phyloP scores from a whole-genome alignment of 768 basidiomycete genomes.

The Mycena maculata region DNA sequence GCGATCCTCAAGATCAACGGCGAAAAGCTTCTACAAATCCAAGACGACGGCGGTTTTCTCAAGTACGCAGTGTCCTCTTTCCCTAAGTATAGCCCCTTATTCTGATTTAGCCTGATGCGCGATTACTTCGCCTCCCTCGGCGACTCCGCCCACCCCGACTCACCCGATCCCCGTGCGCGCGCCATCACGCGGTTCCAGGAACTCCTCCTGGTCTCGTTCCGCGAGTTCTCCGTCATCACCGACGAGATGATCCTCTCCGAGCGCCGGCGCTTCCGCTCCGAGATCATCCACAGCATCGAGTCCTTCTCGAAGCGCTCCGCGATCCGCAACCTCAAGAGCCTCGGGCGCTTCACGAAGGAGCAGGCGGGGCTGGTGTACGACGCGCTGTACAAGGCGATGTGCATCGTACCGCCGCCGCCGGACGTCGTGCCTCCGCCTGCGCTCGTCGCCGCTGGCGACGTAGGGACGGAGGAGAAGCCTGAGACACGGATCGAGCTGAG shows the following conservation, averaged over 20 bases:
- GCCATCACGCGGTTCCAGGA: constrained; percentile 99
- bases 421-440: constrained; percentile 59
- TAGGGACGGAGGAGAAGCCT: constrained; percentile 73
- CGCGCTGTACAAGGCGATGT: constrained; percentile 87
- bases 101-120: constrained; percentile 80
- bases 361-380: constrained; percentile 93
- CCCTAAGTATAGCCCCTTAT: background rate
- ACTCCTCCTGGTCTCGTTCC: constrained; percentile 94
- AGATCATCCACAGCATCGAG: constrained; percentile 94
- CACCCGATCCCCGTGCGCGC: constrained; percentile 87
- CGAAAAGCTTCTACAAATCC: constrained; percentile 88
- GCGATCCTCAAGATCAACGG: constrained; percentile 99
- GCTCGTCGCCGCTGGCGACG: constrained; percentile 68
- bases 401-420: constrained; percentile 76
- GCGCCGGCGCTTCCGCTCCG: constrained; percentile 85
- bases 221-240: constrained; percentile 96
- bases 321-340: constrained; percentile 83
- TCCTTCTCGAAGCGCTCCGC: constrained; percentile 93
- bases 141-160: constrained; percentile 92
- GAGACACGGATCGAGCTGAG: constrained; percentile 89
- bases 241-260: constrained; percentile 93
- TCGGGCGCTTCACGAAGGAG: constrained; percentile 88
- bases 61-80: constrained; percentile 63
- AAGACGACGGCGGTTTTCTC: constrained; percentile 97
- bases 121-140: constrained; percentile 95